Conservation (phyloP, 495 filamentous ascomycete species). For the Hypoxylon perforatum region DNA sequence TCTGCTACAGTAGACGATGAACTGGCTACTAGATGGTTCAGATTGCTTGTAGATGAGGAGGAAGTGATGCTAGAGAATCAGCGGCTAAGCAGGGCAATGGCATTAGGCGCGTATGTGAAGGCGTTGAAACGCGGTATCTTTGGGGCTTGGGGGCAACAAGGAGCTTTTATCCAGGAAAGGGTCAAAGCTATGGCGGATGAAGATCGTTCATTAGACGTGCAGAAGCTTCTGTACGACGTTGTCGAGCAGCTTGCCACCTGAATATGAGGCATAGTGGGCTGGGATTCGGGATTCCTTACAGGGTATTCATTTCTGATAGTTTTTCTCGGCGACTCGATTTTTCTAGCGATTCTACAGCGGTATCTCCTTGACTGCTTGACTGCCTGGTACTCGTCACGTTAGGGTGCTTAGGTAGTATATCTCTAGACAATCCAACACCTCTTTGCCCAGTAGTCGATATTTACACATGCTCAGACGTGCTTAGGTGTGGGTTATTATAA, state of each 20-base stretch:
- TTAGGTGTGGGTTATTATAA: too few relatives aligned
- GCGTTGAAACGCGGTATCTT: slow-evolving; percentile 47
- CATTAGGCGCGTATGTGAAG: slow-evolving; percentile 45
- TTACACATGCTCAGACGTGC: too few relatives aligned
- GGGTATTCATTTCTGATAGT: too few relatives aligned
- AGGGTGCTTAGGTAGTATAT: too few relatives aligned
- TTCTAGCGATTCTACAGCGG: too few relatives aligned
- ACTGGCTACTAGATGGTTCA: slow-evolving; percentile 49
- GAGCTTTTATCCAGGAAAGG: slow-evolving; percentile 25
- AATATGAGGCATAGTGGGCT: background rate
- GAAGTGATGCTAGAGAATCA: slow-evolving; percentile 53
- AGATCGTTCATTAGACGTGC: slow-evolving; percentile 59
- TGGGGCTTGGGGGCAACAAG: slow-evolving; percentile 33
- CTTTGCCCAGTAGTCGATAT: too few relatives aligned
- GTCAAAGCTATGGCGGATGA: slow-evolving; percentile 44
- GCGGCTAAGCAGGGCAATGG: slow-evolving; percentile 51
- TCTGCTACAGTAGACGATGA: slow-evolving; percentile 12
- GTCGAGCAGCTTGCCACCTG: slow-evolving; percentile 25
- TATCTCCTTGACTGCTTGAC: too few relatives aligned
- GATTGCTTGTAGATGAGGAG: slow-evolving; percentile 51
- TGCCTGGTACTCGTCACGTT: too few relatives aligned
- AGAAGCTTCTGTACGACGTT: slow-evolving; percentile 44
- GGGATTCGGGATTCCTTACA: background rate
- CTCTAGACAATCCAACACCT: too few relatives aligned
- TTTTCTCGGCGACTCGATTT: too few relatives aligned